Conservation (phyloP, 768 basidiomycete genomes). For the Mycena kentingensis region DNA sequence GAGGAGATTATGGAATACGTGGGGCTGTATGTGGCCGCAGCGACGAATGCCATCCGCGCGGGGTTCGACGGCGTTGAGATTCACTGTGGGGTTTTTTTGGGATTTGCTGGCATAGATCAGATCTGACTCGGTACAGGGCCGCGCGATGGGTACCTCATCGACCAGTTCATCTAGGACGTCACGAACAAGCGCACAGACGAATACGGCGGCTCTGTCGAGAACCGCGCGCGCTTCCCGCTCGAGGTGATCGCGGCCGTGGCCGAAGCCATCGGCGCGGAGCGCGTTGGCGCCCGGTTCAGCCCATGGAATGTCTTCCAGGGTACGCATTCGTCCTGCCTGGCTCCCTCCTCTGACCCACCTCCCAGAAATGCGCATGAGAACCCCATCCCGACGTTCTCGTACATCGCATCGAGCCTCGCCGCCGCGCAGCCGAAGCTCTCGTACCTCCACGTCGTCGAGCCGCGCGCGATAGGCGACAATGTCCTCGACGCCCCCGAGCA, state of each 20-base stretch:
- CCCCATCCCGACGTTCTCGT: constrained; percentile 46
- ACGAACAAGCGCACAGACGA: constrained; percentile 50
- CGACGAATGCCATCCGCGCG: constrained; percentile 34
- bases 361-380: constrained; percentile 45
- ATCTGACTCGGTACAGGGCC: background rate
- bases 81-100: constrained; percentile 26
- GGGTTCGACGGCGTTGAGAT: constrained; percentile 43
- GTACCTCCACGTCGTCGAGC: constrained; percentile 47
- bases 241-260: constrained; percentile 48
- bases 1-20: constrained; percentile 37
- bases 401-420: constrained; percentile 41
- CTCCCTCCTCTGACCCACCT: background rate
- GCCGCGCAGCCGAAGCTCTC: constrained; percentile 37
- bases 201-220: constrained; percentile 54
- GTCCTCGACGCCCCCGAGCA: too few species aligned
- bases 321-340: constrained; percentile 2
- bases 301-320: constrained; percentile 44
- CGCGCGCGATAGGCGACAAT: constrained; percentile 20
- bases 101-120: background rate
- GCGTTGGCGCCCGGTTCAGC: constrained; percentile 48
- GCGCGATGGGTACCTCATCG: constrained; percentile 31
- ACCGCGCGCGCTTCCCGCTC: constrained; percentile 49
- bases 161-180: constrained; percentile 47
- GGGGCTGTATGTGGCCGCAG: constrained; percentile 33
- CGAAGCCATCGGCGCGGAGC: constrained; percentile 45